Evolutionary conservation across 345 rosid species (phyloP).

Genomic region (Arabis alpina): DNA sequence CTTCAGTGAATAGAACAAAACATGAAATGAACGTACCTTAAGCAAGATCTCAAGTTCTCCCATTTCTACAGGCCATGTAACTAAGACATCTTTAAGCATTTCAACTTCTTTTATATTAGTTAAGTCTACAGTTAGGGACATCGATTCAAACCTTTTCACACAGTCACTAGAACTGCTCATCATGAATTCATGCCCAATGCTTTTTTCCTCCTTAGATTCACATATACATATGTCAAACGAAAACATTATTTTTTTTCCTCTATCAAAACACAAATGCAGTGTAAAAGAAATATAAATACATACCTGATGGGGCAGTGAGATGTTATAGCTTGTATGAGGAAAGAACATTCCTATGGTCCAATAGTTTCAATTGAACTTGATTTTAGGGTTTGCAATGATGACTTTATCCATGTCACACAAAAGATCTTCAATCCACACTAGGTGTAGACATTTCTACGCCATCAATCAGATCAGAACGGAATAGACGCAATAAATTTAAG

Average conservation of each 20-base stretch:
- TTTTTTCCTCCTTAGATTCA: conserved; percentile 6
- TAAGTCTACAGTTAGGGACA: conserved; percentile 24
- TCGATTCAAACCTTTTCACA: background rate
- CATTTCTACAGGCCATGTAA: conserved; percentile 8
- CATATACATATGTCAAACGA: conserved; percentile 6
- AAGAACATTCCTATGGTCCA: background rate
- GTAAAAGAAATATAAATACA: background rate
- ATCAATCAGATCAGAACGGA: background rate
- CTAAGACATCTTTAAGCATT: conserved; percentile 2
- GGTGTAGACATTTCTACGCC: conserved; percentile 22
- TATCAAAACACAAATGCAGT: background rate
- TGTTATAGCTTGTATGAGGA: conserved; percentile 9
- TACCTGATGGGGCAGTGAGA: conserved; percentile 16
- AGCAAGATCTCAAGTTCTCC: conserved; percentile 7
- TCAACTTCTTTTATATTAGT: conserved; percentile 16
- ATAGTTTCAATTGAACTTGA: conserved; percentile 20
- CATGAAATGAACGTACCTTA: conserved; percentile 18
- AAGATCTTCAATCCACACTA: background rate
- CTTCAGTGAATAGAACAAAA: background rate
- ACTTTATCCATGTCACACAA: background rate
- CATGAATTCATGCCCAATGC: conserved; percentile 9
- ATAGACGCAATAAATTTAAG: background rate
- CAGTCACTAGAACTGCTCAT: background rate
- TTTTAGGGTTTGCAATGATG: background rate
- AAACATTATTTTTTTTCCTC: background rate